Evolutionary conservation across 805 yeast species (phyloP).

Genomic region (Candida orba): DNA sequence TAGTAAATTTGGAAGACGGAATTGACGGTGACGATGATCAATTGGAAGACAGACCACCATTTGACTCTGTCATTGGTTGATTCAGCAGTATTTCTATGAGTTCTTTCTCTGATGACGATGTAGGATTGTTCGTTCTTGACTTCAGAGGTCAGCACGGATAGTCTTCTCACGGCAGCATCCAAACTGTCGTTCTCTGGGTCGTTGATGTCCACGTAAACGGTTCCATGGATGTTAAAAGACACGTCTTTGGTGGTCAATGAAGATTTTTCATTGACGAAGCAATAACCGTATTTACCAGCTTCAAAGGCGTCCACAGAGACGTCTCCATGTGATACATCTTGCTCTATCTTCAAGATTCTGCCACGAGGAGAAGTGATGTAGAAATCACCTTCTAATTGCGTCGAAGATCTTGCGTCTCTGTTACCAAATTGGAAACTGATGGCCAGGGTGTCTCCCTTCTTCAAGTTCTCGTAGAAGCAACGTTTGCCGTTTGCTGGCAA

Average conservation of each 20-base stretch:
- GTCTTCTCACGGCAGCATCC: conserved; percentile 74
- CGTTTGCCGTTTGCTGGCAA: conserved; percentile 78
- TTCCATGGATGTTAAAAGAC: conserved; percentile 92
- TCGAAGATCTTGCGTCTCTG: conserved; percentile 64
- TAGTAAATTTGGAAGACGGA: conserved; percentile 91
- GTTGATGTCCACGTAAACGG: conserved; percentile 74
- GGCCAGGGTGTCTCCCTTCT: conserved; percentile 77
- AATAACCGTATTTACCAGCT: conserved; percentile 74
- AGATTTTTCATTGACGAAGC: conserved; percentile 84
- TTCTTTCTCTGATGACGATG: conserved; percentile 91
- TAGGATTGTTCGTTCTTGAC: conserved; percentile 88
- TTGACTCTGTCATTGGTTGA: conserved; percentile 94
- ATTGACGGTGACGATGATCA: conserved; percentile 76
- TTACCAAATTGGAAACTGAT: conserved; percentile 92
- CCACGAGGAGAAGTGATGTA: conserved; percentile 29
- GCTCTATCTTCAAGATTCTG: conserved; percentile 41
- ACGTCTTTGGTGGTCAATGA: conserved; percentile 76
- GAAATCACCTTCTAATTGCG: conserved; percentile 65
- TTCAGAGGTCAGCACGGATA: conserved; percentile 71
- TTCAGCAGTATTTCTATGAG: conserved; percentile 98
- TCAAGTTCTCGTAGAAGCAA: conserved; percentile 82
- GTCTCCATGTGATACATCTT: conserved; percentile 74
- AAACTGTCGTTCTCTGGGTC: conserved; percentile 71
- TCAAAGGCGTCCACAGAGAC: conserved; percentile 56
- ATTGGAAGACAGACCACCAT: conserved; percentile 95